These are phyloP conservation scores for Gigaspora rosea DNA, from an alignment of 192 early-diverging fungal genomes.

Conservation along the genomic window DNA sequence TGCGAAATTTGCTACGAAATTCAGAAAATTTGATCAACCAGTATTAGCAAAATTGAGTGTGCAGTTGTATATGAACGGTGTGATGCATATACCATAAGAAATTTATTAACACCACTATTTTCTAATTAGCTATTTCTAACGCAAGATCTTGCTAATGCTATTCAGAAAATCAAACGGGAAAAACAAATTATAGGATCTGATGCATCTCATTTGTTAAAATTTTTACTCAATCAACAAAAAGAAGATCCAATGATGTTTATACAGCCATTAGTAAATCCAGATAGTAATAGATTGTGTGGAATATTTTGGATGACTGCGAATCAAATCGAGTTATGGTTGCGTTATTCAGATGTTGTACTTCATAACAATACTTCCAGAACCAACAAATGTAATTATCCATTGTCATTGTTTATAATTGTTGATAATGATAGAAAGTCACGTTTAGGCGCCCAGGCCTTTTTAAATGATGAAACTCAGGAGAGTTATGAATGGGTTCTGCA, in stretches of 20 bases:
- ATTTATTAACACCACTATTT: not conserved
- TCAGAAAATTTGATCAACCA: not conserved
- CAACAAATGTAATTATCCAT: not conserved
- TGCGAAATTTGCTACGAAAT: not conserved
- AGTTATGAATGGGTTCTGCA: slow-evolving; percentile 1
- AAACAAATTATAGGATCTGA: not conserved
- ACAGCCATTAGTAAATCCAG: not conserved
- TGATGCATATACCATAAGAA: slow-evolving; percentile 1
- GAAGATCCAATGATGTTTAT: not conserved
- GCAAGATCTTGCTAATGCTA: not conserved
- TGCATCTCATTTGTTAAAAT: not conserved
- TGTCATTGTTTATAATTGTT: not conserved
- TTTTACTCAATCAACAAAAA: not conserved
- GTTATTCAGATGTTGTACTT: not conserved
- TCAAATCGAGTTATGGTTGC: not conserved
- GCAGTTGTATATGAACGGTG: not conserved
- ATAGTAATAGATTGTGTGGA: not conserved
- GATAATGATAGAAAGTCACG: not conserved
- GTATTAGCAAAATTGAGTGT: not conserved
- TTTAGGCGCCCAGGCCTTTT: not conserved
- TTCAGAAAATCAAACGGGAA: slow-evolving; percentile 2
- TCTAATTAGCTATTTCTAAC: not conserved
- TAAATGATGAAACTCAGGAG: slow-evolving; percentile 11
- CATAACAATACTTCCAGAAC: slow-evolving; percentile 4
- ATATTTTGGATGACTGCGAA: slow-evolving; percentile 1